Evolutionary conservation across 148 eudicot species (phyloP).

Genomic region (Mesembryanthemum crystallinum): DNA sequence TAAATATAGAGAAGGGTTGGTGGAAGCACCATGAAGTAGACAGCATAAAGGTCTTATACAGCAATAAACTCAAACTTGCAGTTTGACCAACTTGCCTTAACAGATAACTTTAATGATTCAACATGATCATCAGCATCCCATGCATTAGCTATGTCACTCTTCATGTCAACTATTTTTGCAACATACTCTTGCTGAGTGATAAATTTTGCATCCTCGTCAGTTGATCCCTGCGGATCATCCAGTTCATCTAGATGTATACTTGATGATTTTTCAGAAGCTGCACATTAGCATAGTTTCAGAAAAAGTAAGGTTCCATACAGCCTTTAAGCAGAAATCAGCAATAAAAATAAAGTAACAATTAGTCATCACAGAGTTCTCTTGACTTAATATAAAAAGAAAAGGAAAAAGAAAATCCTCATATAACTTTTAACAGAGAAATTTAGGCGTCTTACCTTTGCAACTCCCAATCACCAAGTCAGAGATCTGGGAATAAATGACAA

Average conservation of each 20-base stretch:
- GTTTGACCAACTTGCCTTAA: conserved; percentile 46
- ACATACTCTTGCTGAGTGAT: conserved; percentile 61
- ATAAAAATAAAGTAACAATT: neutral
- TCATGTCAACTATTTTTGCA: conserved; percentile 50
- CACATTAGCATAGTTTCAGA: conserved; percentile 23
- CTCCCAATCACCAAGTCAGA: conserved; percentile 11
- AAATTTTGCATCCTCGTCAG: conserved; percentile 40
- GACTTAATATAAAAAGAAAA: neutral
- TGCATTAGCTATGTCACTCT: conserved; percentile 52
- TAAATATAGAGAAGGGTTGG: neutral
- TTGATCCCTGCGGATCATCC: conserved; percentile 44
- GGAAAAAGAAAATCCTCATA: neutral
- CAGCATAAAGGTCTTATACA: neutral
- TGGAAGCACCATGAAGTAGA: neutral
- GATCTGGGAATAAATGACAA: conserved; percentile 18
- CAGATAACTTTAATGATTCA: conserved; percentile 60
- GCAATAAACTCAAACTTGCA: conserved; percentile 1
- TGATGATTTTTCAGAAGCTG: conserved; percentile 45
- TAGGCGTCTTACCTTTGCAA: conserved; percentile 12
- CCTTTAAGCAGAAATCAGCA: neutral
- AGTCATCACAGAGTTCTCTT: neutral
- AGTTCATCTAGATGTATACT: conserved; percentile 51
- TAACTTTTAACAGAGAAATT: neutral
- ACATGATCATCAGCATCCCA: conserved; percentile 66
- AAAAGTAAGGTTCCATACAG: conserved; percentile 10